These are phyloP conservation scores for cucumber (Cucumis sativus) DNA, from an alignment of 306 rosid species.

Conservation along the genomic window Cucumber_9930_V3 NC_026656.2:8245001-8245500, in stretches of 20 bases:
- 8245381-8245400: constrained; percentile 89
- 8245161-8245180: not conserved
- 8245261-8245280: not conserved
- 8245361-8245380: constrained; percentile 71
- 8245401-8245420: constrained; percentile 90
- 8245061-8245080: too few relatives aligned
- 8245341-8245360: constrained; percentile 30
- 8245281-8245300: not conserved
- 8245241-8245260: too few relatives aligned
- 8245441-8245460: constrained; percentile 48
- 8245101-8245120: too few relatives aligned
- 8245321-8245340: not conserved
- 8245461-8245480: constrained; percentile 35
- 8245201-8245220: too few relatives aligned
- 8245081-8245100: too few relatives aligned
- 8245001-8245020: too few relatives aligned
- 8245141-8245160: not conserved
- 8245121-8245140: not conserved
- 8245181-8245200: not conserved
- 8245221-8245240: too few relatives aligned
- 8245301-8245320: not conserved
- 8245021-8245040: too few relatives aligned
- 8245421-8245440: constrained; percentile 44
- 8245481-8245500: constrained; percentile 28
- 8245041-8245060: too few relatives aligned